These are phyloP conservation scores for Bolboschoenus planiculmis DNA, from an alignment of 176 grass and related monocot species.

Conservation along the genomic window DNA sequence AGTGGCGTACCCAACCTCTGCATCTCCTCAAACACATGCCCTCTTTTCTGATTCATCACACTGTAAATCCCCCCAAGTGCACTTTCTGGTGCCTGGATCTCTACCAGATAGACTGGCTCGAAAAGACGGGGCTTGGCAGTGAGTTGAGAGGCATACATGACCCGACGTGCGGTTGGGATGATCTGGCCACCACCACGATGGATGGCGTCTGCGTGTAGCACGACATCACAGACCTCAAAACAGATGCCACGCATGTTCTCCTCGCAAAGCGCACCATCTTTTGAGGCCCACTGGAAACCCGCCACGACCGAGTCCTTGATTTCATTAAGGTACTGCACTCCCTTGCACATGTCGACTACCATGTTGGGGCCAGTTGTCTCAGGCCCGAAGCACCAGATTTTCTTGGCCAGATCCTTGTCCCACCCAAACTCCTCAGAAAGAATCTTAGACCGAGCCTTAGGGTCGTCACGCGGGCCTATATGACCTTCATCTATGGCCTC, in stretches of 20 bases:
- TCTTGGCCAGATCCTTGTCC: slow-evolving; percentile 16
- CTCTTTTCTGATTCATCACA: slow-evolving; percentile 65
- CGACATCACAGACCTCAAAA: slow-evolving; percentile 59
- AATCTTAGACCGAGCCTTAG: slow-evolving; percentile 3
- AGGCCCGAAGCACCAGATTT: slow-evolving; percentile 25
- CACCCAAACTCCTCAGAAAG: slow-evolving; percentile 22
- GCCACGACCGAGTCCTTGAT: slow-evolving; percentile 38
- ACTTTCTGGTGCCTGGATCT: slow-evolving; percentile 62
- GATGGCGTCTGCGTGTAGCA: slow-evolving; percentile 72
- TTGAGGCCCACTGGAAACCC: slow-evolving; percentile 39
- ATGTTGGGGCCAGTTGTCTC: slow-evolving; percentile 29
- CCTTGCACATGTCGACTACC: slow-evolving; percentile 42
- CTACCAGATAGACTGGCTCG: slow-evolving; percentile 58
- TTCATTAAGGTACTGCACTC: slow-evolving; percentile 40
- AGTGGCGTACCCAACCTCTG: slow-evolving; percentile 55
- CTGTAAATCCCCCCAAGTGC: slow-evolving; percentile 65
- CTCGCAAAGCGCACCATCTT: slow-evolving; percentile 41
- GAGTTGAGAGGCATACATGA: slow-evolving; percentile 59
- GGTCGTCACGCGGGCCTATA: slow-evolving; percentile 4
- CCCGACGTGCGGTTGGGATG: slow-evolving; percentile 53
- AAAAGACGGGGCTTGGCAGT: slow-evolving; percentile 53
- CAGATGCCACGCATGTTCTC: slow-evolving; percentile 50
- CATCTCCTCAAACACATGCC: slow-evolving; percentile 65
- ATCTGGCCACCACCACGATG: slow-evolving; percentile 70
- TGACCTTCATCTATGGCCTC: slow-evolving; percentile 15